Evolutionary conservation across 768 basidiomycete genomes (phyloP).

Genomic region (Gautieria morchelliformis): DNA sequence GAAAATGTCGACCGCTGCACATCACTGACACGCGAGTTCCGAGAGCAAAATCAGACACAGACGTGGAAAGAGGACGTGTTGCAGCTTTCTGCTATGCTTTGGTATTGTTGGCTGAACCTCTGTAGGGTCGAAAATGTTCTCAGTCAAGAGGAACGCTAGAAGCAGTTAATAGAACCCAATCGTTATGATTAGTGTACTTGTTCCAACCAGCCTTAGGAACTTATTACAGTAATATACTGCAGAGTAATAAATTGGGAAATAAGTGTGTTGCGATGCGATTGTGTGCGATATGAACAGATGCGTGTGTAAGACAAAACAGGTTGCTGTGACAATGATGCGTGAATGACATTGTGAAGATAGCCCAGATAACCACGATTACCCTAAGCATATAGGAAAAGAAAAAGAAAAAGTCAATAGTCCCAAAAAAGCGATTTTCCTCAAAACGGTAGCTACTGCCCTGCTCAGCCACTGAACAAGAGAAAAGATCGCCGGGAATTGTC

Average conservation of each 20-base stretch:
- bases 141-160: background rate
- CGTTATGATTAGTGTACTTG: background rate
- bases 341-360: background rate
- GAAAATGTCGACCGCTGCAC: conserved; percentile 87
- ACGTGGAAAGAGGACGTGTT: conserved; percentile 94
- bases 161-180: background rate
- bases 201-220: background rate
- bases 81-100: conserved; percentile 86
- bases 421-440: conserved; percentile 1
- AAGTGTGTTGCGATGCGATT: background rate
- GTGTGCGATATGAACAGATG: background rate
- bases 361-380: background rate
- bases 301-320: background rate
- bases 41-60: conserved; percentile 78
- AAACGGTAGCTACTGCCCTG: background rate
- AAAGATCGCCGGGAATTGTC: conserved; percentile 7
- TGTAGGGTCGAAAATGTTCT: background rate
- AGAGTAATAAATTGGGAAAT: background rate
- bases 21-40: conserved; percentile 77
- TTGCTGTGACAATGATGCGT: background rate
- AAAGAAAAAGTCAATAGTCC: background rate
- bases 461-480: background rate
- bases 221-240: background rate
- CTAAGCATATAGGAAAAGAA: background rate
- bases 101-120: conserved; percentile 70